phyloP scores from a whole-genome alignment of 75 land plant species.

The Adiantum capillusveneris region DNA sequence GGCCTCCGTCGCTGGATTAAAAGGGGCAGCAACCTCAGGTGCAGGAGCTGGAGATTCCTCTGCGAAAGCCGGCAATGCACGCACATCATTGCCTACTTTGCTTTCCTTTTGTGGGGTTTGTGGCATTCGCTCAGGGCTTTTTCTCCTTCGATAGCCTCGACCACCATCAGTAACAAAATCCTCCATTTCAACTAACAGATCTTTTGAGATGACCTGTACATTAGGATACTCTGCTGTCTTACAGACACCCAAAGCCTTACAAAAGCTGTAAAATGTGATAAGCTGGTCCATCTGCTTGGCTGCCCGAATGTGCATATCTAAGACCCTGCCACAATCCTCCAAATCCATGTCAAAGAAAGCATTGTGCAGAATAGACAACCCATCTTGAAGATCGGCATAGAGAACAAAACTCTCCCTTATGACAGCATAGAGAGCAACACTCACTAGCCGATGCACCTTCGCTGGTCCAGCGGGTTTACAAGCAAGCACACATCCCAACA shows the following conservation, averaged over 20 bases:
- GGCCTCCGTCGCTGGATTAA: background rate
- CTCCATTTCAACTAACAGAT: slow-evolving; percentile 54
- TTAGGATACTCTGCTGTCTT: slow-evolving; percentile 73
- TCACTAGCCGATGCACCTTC: slow-evolving; percentile 49
- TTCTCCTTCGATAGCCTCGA: too few species aligned
- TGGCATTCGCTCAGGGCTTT: too few species aligned
- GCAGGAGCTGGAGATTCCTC: background rate
- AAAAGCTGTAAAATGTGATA: slow-evolving; percentile 44
- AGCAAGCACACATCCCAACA: slow-evolving; percentile 66
- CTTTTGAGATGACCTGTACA: slow-evolving; percentile 30
- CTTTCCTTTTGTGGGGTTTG: background rate
- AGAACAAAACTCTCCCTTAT: slow-evolving; percentile 75
- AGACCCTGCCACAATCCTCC: slow-evolving; percentile 35
- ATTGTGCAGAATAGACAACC: slow-evolving; percentile 53
- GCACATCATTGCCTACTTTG: background rate
- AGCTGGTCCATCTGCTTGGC: slow-evolving; percentile 73
- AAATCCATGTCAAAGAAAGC: slow-evolving; percentile 69
- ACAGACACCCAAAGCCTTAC: slow-evolving; percentile 66
- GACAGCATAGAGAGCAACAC: slow-evolving; percentile 54
- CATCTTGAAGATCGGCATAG: slow-evolving; percentile 61
- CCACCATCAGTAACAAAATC: slow-evolving; percentile 27
- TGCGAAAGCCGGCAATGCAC: background rate
- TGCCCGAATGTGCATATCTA: slow-evolving; percentile 42
- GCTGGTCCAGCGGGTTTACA: slow-evolving; percentile 79
- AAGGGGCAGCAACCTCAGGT: slow-evolving; percentile 1